Evolutionary conservation across 2,329 filamentous ascomycete genomes (phyloP).

Genomic region (Beauveria sp.): DNA sequence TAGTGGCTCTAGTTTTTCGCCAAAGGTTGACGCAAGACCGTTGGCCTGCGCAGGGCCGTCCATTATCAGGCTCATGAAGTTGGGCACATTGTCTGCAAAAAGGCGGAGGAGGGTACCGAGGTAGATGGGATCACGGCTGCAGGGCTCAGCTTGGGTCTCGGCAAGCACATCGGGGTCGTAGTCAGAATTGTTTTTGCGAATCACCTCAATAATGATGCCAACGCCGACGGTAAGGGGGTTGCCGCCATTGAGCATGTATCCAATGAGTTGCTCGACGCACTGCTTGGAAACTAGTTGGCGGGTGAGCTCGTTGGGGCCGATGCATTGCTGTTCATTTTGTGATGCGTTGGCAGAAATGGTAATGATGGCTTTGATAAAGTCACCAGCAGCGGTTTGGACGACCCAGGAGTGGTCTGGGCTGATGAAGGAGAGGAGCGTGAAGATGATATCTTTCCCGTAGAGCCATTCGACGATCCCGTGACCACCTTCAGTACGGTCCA

Average conservation of each 20-base stretch:
- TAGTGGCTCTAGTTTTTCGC: slow-evolving; percentile 81
- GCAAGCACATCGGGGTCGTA: slow-evolving; percentile 90
- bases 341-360: slow-evolving; percentile 98
- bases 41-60: slow-evolving; percentile 67
- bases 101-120: slow-evolving; percentile 80
- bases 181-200: slow-evolving; percentile 98
- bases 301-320: slow-evolving; percentile 93
- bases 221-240: slow-evolving; percentile 94
- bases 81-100: slow-evolving; percentile 84
- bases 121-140: slow-evolving; percentile 88
- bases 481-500: slow-evolving; percentile 86
- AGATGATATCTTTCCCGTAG: slow-evolving; percentile 80
- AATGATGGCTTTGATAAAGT: slow-evolving; percentile 97
- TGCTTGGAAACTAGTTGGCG: slow-evolving; percentile 83
- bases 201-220: slow-evolving; percentile 96
- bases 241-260: slow-evolving; percentile 85
- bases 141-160: slow-evolving; percentile 70
- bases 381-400: slow-evolving; percentile 91
- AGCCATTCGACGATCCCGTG: slow-evolving; percentile 97
- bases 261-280: slow-evolving; percentile 78
- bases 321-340: slow-evolving; percentile 97
- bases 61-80: slow-evolving; percentile 87
- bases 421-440: slow-evolving; percentile 77
- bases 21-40: slow-evolving; percentile 79
- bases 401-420: slow-evolving; percentile 78